phyloP scores from a whole-genome alignment of 1,284 basidiomycete species.

The Kalmanozyma brasiliensis region DNA sequence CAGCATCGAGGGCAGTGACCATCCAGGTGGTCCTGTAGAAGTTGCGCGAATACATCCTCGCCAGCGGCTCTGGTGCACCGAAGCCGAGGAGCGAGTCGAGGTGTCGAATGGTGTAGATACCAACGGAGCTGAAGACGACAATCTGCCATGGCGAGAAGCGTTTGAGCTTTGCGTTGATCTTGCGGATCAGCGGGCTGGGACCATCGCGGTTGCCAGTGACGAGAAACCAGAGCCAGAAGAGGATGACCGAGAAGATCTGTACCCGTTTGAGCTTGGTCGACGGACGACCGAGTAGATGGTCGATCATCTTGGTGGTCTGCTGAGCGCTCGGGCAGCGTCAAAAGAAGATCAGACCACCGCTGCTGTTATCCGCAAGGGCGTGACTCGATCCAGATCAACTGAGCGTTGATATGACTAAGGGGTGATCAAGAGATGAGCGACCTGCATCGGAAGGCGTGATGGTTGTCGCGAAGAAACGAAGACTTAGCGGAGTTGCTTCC shows the following conservation, averaged over 20 bases:
- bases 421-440: too few species aligned
- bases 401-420: neutral
- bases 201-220: conserved; percentile 46
- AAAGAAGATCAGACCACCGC: neutral
- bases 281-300: conserved; percentile 61
- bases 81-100: conserved; percentile 87
- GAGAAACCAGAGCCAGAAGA: conserved; percentile 55
- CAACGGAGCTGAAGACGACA: conserved; percentile 83
- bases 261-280: conserved; percentile 59
- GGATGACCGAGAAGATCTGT: conserved; percentile 57
- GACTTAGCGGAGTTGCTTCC: too few species aligned
- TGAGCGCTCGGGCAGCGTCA: neutral
- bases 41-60: conserved; percentile 81
- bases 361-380: neutral
- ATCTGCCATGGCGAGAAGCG: conserved; percentile 95
- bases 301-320: conserved; percentile 52
- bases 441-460: too few species aligned
- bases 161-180: conserved; percentile 43
- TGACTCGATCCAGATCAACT: neutral
- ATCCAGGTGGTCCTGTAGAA: conserved; percentile 99
- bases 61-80: conserved; percentile 89
- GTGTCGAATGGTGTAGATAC: conserved; percentile 85
- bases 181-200: conserved; percentile 39
- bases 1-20: conserved; percentile 85
- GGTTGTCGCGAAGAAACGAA: too few species aligned